Percentiles rank a stretch among this genome's conserved stretches.
Conservation (phyloP, 1,284 basidiomycete species). For the Irpex sp. region DNA sequence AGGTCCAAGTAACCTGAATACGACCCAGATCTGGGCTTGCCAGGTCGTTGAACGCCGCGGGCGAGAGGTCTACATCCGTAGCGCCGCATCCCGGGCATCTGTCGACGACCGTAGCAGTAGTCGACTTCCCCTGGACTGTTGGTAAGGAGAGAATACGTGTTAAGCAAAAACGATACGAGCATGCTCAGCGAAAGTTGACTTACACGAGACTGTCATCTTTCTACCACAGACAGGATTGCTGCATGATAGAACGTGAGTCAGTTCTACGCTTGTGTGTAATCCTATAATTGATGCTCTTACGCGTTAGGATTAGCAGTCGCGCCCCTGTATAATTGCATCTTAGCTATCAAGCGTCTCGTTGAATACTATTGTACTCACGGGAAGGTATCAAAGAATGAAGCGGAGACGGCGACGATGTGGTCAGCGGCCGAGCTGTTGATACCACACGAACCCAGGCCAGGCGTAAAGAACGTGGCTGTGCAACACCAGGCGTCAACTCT, state of each 20-base stretch:
- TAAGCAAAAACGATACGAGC: not conserved
- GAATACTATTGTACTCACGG: constrained; percentile 5
- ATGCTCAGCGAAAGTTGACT: constrained; percentile 3
- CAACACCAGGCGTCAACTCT: not conserved
- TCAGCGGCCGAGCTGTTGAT: constrained; percentile 22
- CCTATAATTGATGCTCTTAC: not conserved
- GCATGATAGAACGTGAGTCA: not conserved
- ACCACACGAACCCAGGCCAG: constrained; percentile 31
- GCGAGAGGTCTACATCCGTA: constrained; percentile 39
- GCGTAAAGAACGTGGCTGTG: constrained; percentile 19
- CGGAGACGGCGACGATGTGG: constrained; percentile 28
- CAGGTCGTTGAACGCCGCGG: constrained; percentile 36
- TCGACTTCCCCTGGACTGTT: constrained; percentile 25
- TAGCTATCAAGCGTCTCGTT: not conserved
- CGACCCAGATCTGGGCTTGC: constrained; percentile 23
- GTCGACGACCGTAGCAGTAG: constrained; percentile 38
- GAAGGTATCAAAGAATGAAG: constrained; percentile 23
- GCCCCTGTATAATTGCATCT: constrained; percentile 5
- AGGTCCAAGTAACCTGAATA: constrained; percentile 19
- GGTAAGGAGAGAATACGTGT: not conserved
- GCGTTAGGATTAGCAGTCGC: constrained; percentile 20
- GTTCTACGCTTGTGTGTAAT: not conserved
- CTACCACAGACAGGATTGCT: constrained; percentile 24
- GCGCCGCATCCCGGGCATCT: constrained; percentile 36
- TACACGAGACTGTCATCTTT: constrained; percentile 20